A percentile compares a stretch with the other conserved stretches of the same genome.
phyloP scores from a whole-genome alignment of 108 stramenopile genomes.

The Licmophora abbreviata region DNA sequence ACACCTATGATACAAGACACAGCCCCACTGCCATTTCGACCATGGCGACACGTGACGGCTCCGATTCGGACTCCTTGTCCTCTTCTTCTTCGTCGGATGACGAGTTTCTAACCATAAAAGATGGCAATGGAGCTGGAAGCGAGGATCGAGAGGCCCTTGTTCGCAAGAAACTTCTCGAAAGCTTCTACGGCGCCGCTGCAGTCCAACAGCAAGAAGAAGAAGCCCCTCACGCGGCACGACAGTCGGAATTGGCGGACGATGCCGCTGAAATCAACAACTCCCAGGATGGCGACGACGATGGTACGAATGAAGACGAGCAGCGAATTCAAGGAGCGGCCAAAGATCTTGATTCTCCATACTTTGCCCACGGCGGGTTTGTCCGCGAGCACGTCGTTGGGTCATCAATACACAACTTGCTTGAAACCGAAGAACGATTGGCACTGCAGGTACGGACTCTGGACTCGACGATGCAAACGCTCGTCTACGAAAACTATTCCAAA shows the following conservation, averaged over 20 bases:
- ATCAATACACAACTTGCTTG: conserved; percentile 48
- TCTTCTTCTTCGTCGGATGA: conserved; percentile 38
- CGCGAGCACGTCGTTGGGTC: conserved; percentile 39
- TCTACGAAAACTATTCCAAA: conserved; percentile 99
- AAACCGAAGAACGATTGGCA: conserved; percentile 61
- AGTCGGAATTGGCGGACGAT: no score
- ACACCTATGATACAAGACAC: no score
- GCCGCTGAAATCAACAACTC: conserved; percentile 10
- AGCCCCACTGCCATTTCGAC: no score
- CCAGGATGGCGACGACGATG: conserved; percentile 9
- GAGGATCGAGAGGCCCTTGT: conserved; percentile 73
- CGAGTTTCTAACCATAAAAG: conserved; percentile 35
- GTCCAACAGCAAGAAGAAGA: conserved; percentile 9
- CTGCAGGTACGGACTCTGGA: conserved; percentile 81
- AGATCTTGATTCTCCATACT: conserved; percentile 71
- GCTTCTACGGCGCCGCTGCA: conserved; percentile 69
- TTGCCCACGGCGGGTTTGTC: conserved; percentile 53
- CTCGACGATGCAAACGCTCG: conserved; percentile 95
- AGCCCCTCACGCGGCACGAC: neutral
- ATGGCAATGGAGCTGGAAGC: conserved; percentile 11
- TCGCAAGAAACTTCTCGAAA: conserved; percentile 77
- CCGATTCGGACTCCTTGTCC: no score
- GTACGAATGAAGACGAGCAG: conserved; percentile 1
- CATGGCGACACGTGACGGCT: conserved; percentile 10
- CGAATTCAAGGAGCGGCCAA: conserved; percentile 2